These are phyloP conservation scores for Amanita pseudoporphyria DNA, from an alignment of 768 basidiomycete genomes.

Conservation along the genomic window DNA sequence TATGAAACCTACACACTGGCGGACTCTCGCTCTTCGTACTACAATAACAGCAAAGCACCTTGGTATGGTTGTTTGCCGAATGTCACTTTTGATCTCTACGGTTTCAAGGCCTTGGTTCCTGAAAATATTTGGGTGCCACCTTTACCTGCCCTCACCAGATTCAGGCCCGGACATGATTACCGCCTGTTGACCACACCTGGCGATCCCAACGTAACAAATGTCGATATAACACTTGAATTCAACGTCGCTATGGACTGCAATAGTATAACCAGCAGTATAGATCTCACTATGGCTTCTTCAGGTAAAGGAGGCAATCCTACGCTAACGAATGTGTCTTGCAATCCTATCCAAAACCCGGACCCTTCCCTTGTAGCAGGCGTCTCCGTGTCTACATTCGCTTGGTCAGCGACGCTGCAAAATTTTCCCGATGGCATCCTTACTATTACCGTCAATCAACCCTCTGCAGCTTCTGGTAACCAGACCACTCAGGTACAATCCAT, in stretches of 20 bases:
- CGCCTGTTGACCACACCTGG: slow-evolving; percentile 43
- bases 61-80: slow-evolving; percentile 65
- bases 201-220: slow-evolving; percentile 42
- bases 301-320: slow-evolving; percentile 49
- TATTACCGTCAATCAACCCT: slow-evolving; percentile 54
- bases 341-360: slow-evolving; percentile 35
- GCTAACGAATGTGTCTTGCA: slow-evolving; percentile 42
- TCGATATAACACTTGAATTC: slow-evolving; percentile 73
- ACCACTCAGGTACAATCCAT: slow-evolving; percentile 40
- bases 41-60: slow-evolving; percentile 46
- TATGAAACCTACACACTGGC: slow-evolving; percentile 70
- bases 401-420: slow-evolving; percentile 64
- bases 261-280: slow-evolving; percentile 51
- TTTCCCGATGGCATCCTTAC: slow-evolving; percentile 79
- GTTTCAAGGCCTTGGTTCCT: slow-evolving; percentile 80
- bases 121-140: slow-evolving; percentile 55
- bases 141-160: slow-evolving; percentile 66
- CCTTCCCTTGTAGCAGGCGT: slow-evolving; percentile 43
- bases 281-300: slow-evolving; percentile 63
- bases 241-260: slow-evolving; percentile 67
- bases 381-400: slow-evolving; percentile 53
- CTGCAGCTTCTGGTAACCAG: slow-evolving; percentile 26
- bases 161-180: slow-evolving; percentile 80
- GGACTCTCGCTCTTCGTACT: slow-evolving; percentile 57
- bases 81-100: slow-evolving; percentile 62